Evolutionary conservation across 345 rosid species (phyloP).

Genomic region (Pistacia vera): DNA sequence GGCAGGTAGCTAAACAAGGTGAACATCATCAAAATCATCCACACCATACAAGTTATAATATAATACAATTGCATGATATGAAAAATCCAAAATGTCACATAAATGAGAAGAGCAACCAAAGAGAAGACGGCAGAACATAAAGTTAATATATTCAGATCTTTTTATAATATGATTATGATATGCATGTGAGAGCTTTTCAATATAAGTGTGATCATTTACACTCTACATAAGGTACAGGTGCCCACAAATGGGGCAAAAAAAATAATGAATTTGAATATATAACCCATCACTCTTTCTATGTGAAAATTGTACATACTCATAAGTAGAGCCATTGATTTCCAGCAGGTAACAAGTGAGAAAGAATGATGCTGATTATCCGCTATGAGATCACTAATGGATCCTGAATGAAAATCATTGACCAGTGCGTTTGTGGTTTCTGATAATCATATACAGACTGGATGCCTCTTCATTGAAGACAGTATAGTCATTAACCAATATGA

Average conservation of each 20-base stretch:
- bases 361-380: neutral
- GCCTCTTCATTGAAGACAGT: constrained; percentile 1
- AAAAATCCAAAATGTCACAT: neutral
- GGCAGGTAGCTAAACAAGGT: neutral
- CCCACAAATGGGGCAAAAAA: constrained; percentile 35
- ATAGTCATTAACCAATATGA: constrained; percentile 61
- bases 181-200: constrained; percentile 14
- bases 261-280: constrained; percentile 41
- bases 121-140: neutral
- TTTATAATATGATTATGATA: neutral
- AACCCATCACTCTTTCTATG: constrained; percentile 11
- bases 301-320: constrained; percentile 23
- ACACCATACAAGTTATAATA: neutral
- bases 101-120: neutral
- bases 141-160: neutral
- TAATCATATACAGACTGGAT: constrained; percentile 7
- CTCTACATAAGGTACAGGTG: constrained; percentile 25
- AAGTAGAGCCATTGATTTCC: constrained; percentile 3
- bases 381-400: neutral
- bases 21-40: neutral
- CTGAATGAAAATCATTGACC: constrained; percentile 13
- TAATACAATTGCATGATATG: neutral
- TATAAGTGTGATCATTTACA: constrained; percentile 29
- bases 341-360: neutral
- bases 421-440: neutral